Conservation (phyloP, 2,329 filamentous ascomycete species). For the Penicillium sp. region DNA sequence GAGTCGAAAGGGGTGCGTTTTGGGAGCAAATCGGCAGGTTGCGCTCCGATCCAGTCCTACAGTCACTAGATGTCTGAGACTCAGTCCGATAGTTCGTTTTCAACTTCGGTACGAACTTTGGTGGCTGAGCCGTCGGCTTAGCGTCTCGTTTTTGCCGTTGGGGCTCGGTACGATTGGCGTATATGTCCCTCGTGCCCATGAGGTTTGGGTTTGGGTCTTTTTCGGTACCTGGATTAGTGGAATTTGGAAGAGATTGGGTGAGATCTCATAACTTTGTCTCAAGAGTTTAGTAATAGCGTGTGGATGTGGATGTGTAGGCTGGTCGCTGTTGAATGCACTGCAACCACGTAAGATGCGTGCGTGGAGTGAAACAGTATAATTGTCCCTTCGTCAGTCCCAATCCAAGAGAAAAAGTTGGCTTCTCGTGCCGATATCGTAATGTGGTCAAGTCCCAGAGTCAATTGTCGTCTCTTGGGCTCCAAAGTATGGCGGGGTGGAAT, state of each 20-base stretch:
- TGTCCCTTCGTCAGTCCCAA: no score
- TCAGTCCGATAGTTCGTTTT: neutral
- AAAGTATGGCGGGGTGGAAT: conserved; percentile 21
- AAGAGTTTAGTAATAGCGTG: neutral
- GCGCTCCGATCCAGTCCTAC: neutral
- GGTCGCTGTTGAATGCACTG: no score
- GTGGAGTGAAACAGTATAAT: no score
- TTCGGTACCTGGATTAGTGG: neutral
- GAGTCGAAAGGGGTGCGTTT: no score
- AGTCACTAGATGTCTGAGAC: neutral
- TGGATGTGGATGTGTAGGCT: no score
- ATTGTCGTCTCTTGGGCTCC: neutral
- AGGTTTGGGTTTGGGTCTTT: neutral
- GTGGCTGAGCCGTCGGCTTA: conserved; percentile 8
- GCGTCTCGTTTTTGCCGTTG: conserved; percentile 1
- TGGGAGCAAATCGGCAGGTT: no score
- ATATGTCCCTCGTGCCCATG: neutral
- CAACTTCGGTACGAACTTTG: neutral
- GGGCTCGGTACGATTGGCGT: neutral
- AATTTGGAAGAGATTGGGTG: neutral
- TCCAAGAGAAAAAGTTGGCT: no score
- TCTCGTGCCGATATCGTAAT: no score
- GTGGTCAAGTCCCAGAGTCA: neutral
- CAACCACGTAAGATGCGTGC: no score
- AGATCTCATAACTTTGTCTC: neutral